Conservation (phyloP, 1,284 basidiomycete genomes). For the Malassezia arunalokei region DNA sequence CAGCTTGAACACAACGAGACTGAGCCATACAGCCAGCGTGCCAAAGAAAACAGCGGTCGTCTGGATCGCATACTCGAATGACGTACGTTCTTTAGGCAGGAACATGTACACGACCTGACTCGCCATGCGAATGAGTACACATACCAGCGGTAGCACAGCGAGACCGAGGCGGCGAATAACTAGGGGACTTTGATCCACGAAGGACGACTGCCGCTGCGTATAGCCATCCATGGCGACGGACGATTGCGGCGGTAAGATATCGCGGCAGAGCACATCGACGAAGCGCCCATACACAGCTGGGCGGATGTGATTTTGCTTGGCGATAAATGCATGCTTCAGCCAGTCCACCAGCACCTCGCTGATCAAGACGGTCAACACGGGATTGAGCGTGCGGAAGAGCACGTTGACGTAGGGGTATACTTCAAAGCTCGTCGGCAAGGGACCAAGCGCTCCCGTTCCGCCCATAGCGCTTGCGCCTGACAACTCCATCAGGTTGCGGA, state of each 20-base stretch:
- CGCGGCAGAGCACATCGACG: constrained; percentile 87
- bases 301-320: constrained; percentile 78
- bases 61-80: background rate
- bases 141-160: constrained; percentile 78
- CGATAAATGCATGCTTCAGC: constrained; percentile 98
- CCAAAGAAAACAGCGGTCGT: background rate
- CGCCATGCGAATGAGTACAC: constrained; percentile 71
- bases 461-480: constrained; percentile 51
- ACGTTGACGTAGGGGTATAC: constrained; percentile 47
- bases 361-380: constrained; percentile 74
- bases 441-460: constrained; percentile 51
- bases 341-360: constrained; percentile 95
- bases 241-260: constrained; percentile 66
- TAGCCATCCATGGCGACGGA: constrained; percentile 13
- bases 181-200: constrained; percentile 88
- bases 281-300: constrained; percentile 90
- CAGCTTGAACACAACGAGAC: constrained; percentile 36
- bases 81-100: constrained; percentile 39
- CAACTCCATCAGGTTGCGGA: constrained; percentile 89
- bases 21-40: constrained; percentile 5
- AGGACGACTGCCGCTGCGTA: constrained; percentile 56
- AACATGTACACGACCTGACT: constrained; percentile 60
- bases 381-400: constrained; percentile 83
- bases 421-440: constrained; percentile 50
- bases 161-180: constrained; percentile 88